Evolutionary conservation across 805 yeast genomes (phyloP), one percentile per base, ranked within the genome.

Genomic region (Spathaspora girioi): DNA sequence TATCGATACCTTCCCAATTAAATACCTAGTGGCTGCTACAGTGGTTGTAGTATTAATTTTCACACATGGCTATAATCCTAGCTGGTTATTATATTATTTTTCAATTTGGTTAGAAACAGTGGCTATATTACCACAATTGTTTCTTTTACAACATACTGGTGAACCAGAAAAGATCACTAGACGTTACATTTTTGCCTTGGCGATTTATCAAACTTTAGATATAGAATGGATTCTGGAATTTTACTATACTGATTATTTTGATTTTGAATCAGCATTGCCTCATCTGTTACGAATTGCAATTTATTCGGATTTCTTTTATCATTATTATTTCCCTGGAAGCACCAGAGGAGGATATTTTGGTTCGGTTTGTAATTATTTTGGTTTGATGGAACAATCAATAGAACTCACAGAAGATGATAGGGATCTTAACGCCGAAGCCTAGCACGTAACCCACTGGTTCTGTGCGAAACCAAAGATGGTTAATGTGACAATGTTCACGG

Each of bases 141-240:
- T 86, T 67, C 81, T 94, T 82, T 76, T 94, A 53, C 97, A 92
- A 64, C 85, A 87, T 58, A 83, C 93, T 1, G 97, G 97, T 15
- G 87, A 87, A 60, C 92, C 97, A 3, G 87, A 88, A 66, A 80
- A 88, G 54, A 77, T 94, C 63, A 94, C 98, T 2, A 80, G 86
- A 47, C 97, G 94, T 68, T 94, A 94, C 68, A 89, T 94, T 55
- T 92, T 93, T 68, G 96, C 97, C 1, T 75, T 94, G 64, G 99
- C 99, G n/a, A 59, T 87, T 2, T 94, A 94, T 76, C 79, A 99
- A 59, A 87, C 93, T 0, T 75, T 94, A 48, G 94, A 94, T 67
- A 82, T 94, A 57, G 94, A 93, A 70, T 94, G 99, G 99, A 66
- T 91, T 58, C 93, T 91, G 79, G 82, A 97, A 67, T 89, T 85